Base-by-base conservation (phyloP, 768 basidiomycete species). In the Termitomyces sp. region DNA sequence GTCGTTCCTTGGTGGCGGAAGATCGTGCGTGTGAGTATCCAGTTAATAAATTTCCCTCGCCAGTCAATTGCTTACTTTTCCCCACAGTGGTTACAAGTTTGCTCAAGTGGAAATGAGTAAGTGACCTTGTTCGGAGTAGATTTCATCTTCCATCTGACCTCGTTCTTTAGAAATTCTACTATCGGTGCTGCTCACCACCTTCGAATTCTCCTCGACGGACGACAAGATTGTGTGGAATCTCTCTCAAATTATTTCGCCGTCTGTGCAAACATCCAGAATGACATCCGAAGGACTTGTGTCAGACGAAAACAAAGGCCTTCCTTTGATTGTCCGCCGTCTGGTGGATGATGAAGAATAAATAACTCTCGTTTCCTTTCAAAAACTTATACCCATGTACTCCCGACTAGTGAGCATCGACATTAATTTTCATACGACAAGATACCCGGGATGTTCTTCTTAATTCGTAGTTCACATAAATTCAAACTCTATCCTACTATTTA, bases 91-190 rank as follows among this genome's bases (percentile, higher is more conserved):
- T 13, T 83, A 80, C 62, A 79, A 74, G 61, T 83, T 82, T 57
- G 79, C 83, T 5, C 71, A 78, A 63, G 68, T 80, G 53, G 81
- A 84, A 64, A 81, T 82, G 63, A 84, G 81, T 82, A 60, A 58
- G 79, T 52, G 32, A 16, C 39, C 43, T 16, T n/a, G 13, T 50
- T 9, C 25, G 16, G 5, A 23, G 1, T 29, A 11, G 18, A 43
- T 10, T 12, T 32, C 41, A 15, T 29, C 25, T 11, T 27, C 36
- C 12, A 43, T 20, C 25, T 44, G 35, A 57, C 43, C 4, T 39
- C 20, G 32, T 32, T 7, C 15, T 32, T 39, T 54, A 78, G 76
- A 78, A 63, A 73, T 77, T 22, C 58, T 78, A 9, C 66, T 78
- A 13, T 64, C 69, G 0, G 70, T 66, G 0, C 61, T 78, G 4